These are phyloP conservation scores for Gamsiella multidivaricata DNA, from an alignment of 192 early-diverging fungal genomes.

Conservation along the genomic window DNA sequence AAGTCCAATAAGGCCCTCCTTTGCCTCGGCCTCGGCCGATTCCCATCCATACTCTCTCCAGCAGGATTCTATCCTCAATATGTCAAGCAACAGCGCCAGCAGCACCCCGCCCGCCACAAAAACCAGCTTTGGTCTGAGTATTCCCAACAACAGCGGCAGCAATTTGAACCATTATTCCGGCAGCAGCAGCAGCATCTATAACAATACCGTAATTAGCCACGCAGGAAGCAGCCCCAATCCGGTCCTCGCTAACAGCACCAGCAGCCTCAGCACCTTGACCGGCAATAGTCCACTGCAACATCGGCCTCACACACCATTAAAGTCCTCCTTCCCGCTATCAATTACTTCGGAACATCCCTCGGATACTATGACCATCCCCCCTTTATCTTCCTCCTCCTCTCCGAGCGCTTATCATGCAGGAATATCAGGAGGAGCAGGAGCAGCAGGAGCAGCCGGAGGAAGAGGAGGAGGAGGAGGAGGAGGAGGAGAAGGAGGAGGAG, in stretches of 20 bases:
- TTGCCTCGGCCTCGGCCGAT: background rate
- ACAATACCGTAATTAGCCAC: background rate
- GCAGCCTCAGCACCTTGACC: slow-evolving; percentile 18
- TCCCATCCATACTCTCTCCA: background rate
- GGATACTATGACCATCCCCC: slow-evolving; percentile 8
- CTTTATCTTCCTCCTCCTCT: slow-evolving; percentile 15
- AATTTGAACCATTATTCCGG: background rate
- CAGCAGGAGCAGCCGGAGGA: no score
- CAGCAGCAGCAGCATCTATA: slow-evolving; percentile 5
- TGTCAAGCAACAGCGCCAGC: slow-evolving; percentile 2
- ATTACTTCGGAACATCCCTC: slow-evolving; percentile 28
- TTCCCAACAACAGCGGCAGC: slow-evolving; percentile 1
- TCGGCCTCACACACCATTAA: slow-evolving; percentile 37
- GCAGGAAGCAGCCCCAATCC: slow-evolving; percentile 8
- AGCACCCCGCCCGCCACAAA: slow-evolving; percentile 2
- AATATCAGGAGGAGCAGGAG: background rate
- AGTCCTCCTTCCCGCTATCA: slow-evolving; percentile 29
- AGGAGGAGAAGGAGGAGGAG: slow-evolving; percentile 11
- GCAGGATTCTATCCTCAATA: background rate
- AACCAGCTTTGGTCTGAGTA: background rate
- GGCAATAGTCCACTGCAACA: slow-evolving; percentile 27
- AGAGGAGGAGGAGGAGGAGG: slow-evolving; percentile 15
- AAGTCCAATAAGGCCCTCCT: no score
- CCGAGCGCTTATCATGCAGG: slow-evolving; percentile 12
- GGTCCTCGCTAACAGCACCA: slow-evolving; percentile 9